Evolutionary conservation across 2,329 filamentous ascomycete genomes (phyloP), one percentile per base, ranked within the genome.

Genomic region (Colletotrichum magnum): DNA sequence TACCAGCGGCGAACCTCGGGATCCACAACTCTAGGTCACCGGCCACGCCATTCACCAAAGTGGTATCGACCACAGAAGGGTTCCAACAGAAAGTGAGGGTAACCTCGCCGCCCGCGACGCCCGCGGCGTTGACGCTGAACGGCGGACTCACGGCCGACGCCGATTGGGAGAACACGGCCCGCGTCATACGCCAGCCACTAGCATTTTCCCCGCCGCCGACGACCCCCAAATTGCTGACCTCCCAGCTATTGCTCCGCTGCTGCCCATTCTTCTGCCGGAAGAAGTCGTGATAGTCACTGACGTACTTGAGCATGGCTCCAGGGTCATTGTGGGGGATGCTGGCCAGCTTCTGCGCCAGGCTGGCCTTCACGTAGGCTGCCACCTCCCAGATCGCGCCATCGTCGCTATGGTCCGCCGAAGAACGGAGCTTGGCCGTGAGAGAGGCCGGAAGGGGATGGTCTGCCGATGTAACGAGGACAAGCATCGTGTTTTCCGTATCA

Each of bases 141-240:
- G 84, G 81, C 1, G 82, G 72, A 0, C 85, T 83, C 1, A 79
- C 77, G 5, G 83, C 77, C 67, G 80, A 81, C 26, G 83, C 80
- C 0, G 85, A 82, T 67, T 88, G 87, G 0, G 84, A 81, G 73
- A 89, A 88, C 15, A 88, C 71, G 18, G 80, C 75, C n/a, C 84
- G 80, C 4, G 79, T 78, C 26, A 88, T 80, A 3, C 69, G 73
- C 80, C 81, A 83, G 3, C 53, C 66, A 1, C 64, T 68, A 2
- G 43, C 68, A 1, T 52, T 24, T 53, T 62, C 39, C 10, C 72
- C 6, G 50, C 70, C 64, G 5, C 77, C 73, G n/a, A 85, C 73
- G 15, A 78, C 78, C 1, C 88, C 87, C 5, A 88, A 68, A 72
- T 89, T 90, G 69, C 84, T 88, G 5, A 89, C 73, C 69, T 85